Evolutionary conservation across 306 rosid species (phyloP), one percentile per base, ranked within the genome.

Genomic region (Urtica urens): DNA sequence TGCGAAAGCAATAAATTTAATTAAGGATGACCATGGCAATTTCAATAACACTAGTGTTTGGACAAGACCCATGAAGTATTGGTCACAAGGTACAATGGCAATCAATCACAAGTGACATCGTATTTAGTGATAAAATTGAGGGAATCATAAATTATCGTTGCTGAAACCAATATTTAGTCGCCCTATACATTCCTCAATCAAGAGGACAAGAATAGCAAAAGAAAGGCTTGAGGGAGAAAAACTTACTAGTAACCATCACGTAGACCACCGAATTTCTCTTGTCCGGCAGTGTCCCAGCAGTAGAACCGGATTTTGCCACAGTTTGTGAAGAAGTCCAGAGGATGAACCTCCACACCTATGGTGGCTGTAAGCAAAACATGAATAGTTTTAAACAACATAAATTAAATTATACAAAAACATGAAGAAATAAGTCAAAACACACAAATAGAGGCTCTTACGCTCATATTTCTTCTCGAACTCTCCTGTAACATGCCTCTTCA

Each of bases 231-330:
- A 10, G 3, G 18, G 23, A 27, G 4, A 18, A 23, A 24, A 22
- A 70, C 93, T 72, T 71, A 82, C 93, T 82, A 82, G 69, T 82
- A 82, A 25, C 86, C 86, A 65, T 82, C 93, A 23, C 93, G 57
- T n/a, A 82, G 83, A 43, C 87, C 83, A 48, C 93, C 93, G 33
- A 82, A 82, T 30, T 78, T 78, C 78, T 82, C 83, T 55, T 82
- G 87, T 18, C 93, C 93, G 42, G 87, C 87, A 64, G 93, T 81
- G 65, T 81, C 93, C 93, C 93, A 81, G 63, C 93, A 81, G 67
- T 78, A 62, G 72, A 82, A 82, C 25, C 87, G 75, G 38, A 78
- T 75, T 53, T 64, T 75, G 26, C 93, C 93, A 35, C 77, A 65
- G 21, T 82, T 82, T 5, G 87, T 78, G 63, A 70, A 63, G 58